Percentiles rank a stretch among this genome's conserved stretches.
Evolutionary conservation across 2,329 filamentous ascomycete genomes (phyloP).

Genomic region (Microcyclosporella mali): DNA sequence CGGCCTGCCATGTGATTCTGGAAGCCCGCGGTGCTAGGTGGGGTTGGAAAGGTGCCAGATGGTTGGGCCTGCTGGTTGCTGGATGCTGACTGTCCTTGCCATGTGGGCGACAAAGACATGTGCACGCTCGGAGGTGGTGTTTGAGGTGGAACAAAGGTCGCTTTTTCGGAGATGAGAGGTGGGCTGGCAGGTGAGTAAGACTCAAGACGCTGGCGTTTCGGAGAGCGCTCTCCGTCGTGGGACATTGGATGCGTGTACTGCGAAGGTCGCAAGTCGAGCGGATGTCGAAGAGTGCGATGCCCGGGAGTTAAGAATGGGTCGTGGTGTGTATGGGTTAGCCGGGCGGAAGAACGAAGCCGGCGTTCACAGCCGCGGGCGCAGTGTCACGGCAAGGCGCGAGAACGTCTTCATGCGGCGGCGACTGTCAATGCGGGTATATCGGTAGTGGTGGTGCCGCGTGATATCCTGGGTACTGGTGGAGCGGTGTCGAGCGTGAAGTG

Average conservation of each 20-base stretch:
- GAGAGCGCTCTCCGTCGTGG: slow-evolving; percentile 28
- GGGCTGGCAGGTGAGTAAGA: slow-evolving; percentile 40
- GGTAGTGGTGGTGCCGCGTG: too few species aligned
- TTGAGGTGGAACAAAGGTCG: slow-evolving; percentile 37
- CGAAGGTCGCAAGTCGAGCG: slow-evolving; percentile 2
- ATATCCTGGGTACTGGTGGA: too few species aligned
- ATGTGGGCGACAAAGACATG: slow-evolving; percentile 38
- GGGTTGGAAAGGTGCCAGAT: slow-evolving; percentile 33
- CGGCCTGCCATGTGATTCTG: slow-evolving; percentile 23
- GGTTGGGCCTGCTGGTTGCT: slow-evolving; percentile 14
- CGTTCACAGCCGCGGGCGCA: neutral
- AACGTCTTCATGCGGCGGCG: neutral
- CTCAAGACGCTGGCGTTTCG: slow-evolving; percentile 32
- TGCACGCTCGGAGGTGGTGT: slow-evolving; percentile 45
- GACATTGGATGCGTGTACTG: slow-evolving; percentile 22
- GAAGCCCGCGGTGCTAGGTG: slow-evolving; percentile 36
- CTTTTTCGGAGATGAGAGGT: slow-evolving; percentile 37
- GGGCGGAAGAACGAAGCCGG: neutral
- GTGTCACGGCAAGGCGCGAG: neutral
- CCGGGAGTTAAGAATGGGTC: slow-evolving; percentile 11
- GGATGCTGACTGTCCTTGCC: slow-evolving; percentile 28
- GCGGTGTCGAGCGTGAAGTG: too few species aligned
- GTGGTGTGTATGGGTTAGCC: neutral
- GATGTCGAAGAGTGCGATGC: slow-evolving; percentile 3
- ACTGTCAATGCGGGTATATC: neutral